These are phyloP conservation scores for Takakia lepidozioides DNA, from an alignment of 225 moss, liverwort and hornwort species.

Conservation along the genomic window DNA sequence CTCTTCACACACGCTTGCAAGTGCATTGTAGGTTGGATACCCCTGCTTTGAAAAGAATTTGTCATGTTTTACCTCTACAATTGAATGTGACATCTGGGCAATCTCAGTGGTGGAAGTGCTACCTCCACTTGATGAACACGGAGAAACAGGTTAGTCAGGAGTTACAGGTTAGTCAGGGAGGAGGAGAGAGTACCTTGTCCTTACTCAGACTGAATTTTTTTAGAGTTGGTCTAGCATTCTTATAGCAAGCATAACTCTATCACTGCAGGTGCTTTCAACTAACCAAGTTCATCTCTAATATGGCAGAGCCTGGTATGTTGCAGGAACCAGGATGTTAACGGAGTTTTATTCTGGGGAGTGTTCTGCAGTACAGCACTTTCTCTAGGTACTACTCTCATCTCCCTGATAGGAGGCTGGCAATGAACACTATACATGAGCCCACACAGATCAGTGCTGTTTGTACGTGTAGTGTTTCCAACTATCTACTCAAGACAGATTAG, in stretches of 20 bases:
- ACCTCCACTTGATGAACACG: too few species aligned
- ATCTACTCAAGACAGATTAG: not conserved
- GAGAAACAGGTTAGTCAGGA: too few species aligned
- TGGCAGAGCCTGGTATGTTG: too few species aligned
- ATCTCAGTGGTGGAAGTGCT: too few species aligned
- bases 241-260: not conserved
- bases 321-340: conserved; percentile 49
- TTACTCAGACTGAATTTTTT: too few species aligned
- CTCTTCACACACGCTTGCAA: too few species aligned
- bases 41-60: too few species aligned
- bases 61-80: too few species aligned
- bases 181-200: too few species aligned
- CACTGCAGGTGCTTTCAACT: not conserved
- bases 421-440: not conserved
- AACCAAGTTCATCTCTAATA: not conserved
- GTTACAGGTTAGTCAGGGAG: too few species aligned
- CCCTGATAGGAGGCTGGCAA: not conserved
- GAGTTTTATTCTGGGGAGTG: conserved; percentile 44
- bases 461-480: not conserved
- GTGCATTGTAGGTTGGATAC: not conserved
- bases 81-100: too few species aligned
- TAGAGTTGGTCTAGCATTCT: too few species aligned
- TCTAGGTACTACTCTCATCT: conserved; percentile 24
- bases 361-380: conserved; percentile 28
- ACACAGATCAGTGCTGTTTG: not conserved